Percentiles rank a stretch among this genome's conserved stretches.
Evolutionary conservation across 1,139 yeast species (phyloP).

Genomic region (Zygoascus meyerae): DNA sequence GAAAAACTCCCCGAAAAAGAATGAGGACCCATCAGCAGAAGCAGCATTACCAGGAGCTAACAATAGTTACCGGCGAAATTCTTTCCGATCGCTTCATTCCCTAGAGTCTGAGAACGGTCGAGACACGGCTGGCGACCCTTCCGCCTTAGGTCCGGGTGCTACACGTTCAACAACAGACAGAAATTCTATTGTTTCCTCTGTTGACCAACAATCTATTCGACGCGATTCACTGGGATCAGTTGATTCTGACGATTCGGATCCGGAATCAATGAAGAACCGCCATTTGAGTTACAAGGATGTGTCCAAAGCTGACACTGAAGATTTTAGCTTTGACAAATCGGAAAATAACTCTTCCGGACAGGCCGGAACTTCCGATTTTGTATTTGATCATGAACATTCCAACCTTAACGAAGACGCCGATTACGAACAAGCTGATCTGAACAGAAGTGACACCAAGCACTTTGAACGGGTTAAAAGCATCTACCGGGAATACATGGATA

Average conservation of each 20-base stretch:
- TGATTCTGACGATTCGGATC: neutral
- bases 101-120: too few species aligned
- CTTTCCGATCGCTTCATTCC: too few species aligned
- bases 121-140: too few species aligned
- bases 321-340: conserved; percentile 8
- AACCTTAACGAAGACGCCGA: neutral
- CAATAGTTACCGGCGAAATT: too few species aligned
- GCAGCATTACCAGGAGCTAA: too few species aligned
- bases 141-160: too few species aligned
- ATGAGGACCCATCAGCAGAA: too few species aligned
- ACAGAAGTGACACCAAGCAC: conserved; percentile 24
- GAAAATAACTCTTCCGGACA: neutral
- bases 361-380: neutral
- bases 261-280: conserved; percentile 1
- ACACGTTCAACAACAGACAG: too few species aligned
- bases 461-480: conserved; percentile 31
- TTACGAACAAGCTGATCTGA: conserved; percentile 10
- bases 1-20: too few species aligned
- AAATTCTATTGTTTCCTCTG: too few species aligned
- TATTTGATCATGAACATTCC: neutral
- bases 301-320: neutral
- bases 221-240: too few species aligned
- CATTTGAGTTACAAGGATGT: conserved; percentile 6
- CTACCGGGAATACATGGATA: conserved; percentile 30
- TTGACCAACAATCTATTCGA: too few species aligned